A percentile compares a stretch with the other conserved stretches of the same genome.
phyloP scores from a whole-genome alignment of 2,329 filamentous ascomycete genomes.

The Fusarium xylarioides region DNA sequence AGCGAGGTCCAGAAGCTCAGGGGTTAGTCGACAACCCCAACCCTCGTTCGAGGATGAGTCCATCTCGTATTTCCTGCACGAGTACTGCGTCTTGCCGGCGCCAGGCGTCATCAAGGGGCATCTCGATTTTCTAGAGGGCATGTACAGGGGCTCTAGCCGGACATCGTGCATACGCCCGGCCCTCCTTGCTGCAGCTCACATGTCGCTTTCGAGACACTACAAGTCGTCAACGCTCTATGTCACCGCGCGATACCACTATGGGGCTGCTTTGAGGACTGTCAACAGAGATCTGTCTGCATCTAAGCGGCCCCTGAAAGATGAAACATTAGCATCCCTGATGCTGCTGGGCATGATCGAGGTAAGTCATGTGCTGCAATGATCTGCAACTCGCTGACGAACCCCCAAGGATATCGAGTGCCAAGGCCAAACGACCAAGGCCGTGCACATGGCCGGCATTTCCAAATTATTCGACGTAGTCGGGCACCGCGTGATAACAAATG shows the following conservation, averaged over 20 bases:
- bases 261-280: constrained; percentile 16
- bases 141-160: constrained; percentile 14
- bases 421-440: constrained; percentile 20
- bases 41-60: constrained; percentile 31
- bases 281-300: constrained; percentile 25
- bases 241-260: constrained; percentile 20
- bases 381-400: neutral
- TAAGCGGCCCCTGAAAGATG: constrained; percentile 12
- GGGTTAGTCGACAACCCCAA: constrained; percentile 19
- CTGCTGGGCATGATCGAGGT: constrained; percentile 30
- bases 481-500: constrained; percentile 3
- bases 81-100: constrained; percentile 16
- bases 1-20: neutral
- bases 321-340: constrained; percentile 25
- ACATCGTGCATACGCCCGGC: constrained; percentile 25
- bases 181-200: constrained; percentile 17
- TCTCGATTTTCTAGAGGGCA: constrained; percentile 19
- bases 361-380: neutral
- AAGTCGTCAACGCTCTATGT: constrained; percentile 28
- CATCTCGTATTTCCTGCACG: constrained; percentile 17
- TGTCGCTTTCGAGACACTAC: constrained; percentile 28
- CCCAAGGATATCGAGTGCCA: constrained; percentile 29
- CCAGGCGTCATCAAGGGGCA: constrained; percentile 13
- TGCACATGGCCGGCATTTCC: constrained; percentile 28
- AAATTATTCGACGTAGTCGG: constrained; percentile 24